Evolutionary conservation across 768 basidiomycete species (phyloP).

Genomic region (Agaricus blazei): DNA sequence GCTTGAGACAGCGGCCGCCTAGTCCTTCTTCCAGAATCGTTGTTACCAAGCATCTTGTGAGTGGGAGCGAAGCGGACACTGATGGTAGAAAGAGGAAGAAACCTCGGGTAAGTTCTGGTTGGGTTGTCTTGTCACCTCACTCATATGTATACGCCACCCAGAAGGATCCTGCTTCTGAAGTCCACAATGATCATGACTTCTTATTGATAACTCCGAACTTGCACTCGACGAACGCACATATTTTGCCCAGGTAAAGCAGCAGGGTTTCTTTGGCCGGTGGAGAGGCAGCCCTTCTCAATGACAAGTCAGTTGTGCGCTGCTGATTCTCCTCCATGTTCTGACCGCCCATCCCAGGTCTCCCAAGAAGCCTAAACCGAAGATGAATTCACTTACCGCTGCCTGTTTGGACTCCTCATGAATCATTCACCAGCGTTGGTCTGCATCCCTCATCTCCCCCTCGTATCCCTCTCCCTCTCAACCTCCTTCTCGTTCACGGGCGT

Average conservation of each 20-base stretch:
- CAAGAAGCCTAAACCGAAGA: constrained; percentile 69
- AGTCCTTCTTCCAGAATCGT: constrained; percentile 54
- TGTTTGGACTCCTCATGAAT: too few relatives aligned
- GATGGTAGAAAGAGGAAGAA: constrained; percentile 27
- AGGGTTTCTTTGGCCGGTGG: constrained; percentile 92
- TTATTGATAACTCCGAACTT: constrained; percentile 97
- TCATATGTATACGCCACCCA: constrained; percentile 21
- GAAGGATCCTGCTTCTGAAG: constrained; percentile 57
- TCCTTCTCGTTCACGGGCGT: too few relatives aligned
- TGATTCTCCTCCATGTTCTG: constrained; percentile 11
- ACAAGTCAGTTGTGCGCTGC: constrained; percentile 38
- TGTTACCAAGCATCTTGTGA: constrained; percentile 30
- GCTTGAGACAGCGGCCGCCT: constrained; percentile 57
- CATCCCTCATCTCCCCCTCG: too few relatives aligned
- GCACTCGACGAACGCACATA: constrained; percentile 86
- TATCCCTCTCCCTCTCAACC: too few relatives aligned
- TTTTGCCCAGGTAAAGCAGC: constrained; percentile 88
- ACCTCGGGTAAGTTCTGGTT: constrained; percentile 21
- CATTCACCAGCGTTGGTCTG: too few relatives aligned
- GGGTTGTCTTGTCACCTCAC: neutral
- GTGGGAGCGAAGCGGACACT: constrained; percentile 40
- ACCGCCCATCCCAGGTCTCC: constrained; percentile 36
- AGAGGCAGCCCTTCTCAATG: constrained; percentile 80
- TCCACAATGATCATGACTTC: constrained; percentile 92
- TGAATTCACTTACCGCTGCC: constrained; percentile 19